Conservation (phyloP, 257 asterid genomes). For the Primulina huaijiensis region DNA sequence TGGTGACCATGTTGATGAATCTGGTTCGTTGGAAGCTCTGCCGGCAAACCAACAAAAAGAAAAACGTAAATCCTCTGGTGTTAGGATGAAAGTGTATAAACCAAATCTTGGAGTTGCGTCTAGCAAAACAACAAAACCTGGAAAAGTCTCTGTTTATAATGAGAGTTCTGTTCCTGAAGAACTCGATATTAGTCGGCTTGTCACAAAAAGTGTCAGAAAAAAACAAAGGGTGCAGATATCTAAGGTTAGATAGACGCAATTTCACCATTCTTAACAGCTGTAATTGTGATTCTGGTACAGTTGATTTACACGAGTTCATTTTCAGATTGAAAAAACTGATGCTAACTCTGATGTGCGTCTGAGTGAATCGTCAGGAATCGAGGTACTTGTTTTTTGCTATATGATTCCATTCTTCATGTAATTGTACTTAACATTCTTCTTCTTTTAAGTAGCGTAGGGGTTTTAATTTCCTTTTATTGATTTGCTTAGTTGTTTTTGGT, state of each 20-base stretch:
- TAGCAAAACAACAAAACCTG: conserved; percentile 47
- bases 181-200: conserved; percentile 39
- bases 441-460: conserved; percentile 13
- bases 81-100: conserved; percentile 50
- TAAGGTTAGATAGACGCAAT: conserved; percentile 38
- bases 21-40: conserved; percentile 45
- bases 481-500: conserved; percentile 12
- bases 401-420: background rate
- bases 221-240: conserved; percentile 44
- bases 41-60: conserved; percentile 42
- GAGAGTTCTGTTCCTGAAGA: conserved; percentile 45
- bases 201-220: conserved; percentile 43
- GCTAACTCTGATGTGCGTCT: background rate
- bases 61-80: conserved; percentile 44
- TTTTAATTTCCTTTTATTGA: conserved; percentile 8
- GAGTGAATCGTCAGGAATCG: background rate
- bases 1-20: conserved; percentile 59
- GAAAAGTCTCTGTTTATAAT: conserved; percentile 41
- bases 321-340: background rate
- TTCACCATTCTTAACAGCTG: background rate
- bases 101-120: conserved; percentile 50
- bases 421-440: background rate
- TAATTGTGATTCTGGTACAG: background rate
- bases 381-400: background rate
- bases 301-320: background rate